Conservation (phyloP, 495 filamentous ascomycete species). For the Neurospora tetraspora region DNA sequence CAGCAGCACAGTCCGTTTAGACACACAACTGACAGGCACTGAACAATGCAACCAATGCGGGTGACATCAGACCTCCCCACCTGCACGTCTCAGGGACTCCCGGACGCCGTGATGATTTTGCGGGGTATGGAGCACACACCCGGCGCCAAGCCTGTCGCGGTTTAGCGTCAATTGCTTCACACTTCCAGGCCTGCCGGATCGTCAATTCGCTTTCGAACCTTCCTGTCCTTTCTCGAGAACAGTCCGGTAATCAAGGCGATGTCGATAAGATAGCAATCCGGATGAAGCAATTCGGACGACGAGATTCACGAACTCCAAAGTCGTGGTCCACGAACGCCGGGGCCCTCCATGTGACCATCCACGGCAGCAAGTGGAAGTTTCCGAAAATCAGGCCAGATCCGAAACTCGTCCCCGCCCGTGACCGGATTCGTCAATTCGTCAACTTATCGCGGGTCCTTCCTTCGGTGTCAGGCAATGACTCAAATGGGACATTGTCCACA, state of each 20-base stretch:
- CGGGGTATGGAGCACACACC: conserved; percentile 20
- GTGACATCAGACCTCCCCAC: conserved; percentile 20
- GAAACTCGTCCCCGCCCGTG: not conserved
- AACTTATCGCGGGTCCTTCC: not conserved
- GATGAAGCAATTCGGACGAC: not conserved
- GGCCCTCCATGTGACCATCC: not conserved
- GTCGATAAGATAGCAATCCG: not conserved
- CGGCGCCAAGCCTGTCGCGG: conserved; percentile 10
- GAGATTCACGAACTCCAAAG: not conserved
- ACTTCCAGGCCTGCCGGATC: not conserved
- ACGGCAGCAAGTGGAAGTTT: not conserved
- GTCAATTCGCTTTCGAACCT: not conserved
- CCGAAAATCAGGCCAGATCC: not conserved
- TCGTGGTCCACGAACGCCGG: not conserved
- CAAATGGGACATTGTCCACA: not conserved
- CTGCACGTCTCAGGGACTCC: conserved; percentile 14
- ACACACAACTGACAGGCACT: not conserved
- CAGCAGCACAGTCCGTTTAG: not conserved
- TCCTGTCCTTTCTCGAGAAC: not conserved
- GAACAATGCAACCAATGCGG: not conserved
- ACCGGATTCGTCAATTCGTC: not conserved
- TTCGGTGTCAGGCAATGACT: not conserved
- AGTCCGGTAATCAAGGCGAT: not conserved
- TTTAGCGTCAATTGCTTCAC: conserved; percentile 8
- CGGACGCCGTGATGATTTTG: conserved; percentile 14